phyloP scores from a whole-genome alignment of 352 stramenopile genomes.

The Phytophthora pluvialis region DNA sequence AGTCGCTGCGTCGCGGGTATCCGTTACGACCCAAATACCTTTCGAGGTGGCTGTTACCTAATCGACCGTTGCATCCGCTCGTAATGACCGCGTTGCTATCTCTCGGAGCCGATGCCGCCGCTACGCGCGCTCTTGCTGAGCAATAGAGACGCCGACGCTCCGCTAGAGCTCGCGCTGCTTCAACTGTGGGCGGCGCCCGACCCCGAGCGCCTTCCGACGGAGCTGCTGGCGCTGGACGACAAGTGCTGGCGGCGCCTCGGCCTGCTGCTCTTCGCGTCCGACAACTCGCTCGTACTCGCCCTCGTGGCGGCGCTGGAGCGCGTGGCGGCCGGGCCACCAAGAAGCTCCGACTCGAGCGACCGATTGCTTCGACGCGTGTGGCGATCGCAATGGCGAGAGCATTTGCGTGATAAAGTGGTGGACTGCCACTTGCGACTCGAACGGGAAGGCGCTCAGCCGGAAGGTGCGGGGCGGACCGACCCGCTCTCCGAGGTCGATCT shows the following conservation, averaged over 20 bases:
- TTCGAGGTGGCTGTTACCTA: conserved; percentile 27
- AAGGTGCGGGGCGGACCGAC: conserved; percentile 19
- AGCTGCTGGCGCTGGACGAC: conserved; percentile 24
- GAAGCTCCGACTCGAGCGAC: conserved; percentile 10
- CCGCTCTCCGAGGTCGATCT: conserved; percentile 22
- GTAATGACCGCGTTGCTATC: conserved; percentile 19
- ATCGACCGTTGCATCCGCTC: conserved; percentile 21
- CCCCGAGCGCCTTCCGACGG: conserved; percentile 8
- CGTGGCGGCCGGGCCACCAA: conserved; percentile 5
- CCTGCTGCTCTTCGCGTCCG: conserved; percentile 34
- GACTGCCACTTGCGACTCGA: conserved; percentile 35
- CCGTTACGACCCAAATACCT: conserved; percentile 29
- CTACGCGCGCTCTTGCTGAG: conserved; percentile 23
- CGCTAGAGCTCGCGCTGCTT: conserved; percentile 34
- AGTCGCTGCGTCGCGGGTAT: not conserved
- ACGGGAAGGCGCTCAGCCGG: conserved; percentile 19
- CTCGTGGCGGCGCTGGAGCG: conserved; percentile 31
- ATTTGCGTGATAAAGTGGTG: conserved; percentile 31
- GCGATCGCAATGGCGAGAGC: conserved; percentile 22
- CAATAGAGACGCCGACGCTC: conserved; percentile 9
- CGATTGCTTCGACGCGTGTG: conserved; percentile 24
- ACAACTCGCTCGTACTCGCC: conserved; percentile 24
- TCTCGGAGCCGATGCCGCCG: conserved; percentile 11
- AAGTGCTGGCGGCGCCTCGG: conserved; percentile 37
- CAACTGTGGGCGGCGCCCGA: conserved; percentile 28